phyloP scores from a whole-genome alignment of 164 flowering plant genomes.

The Dillenia suffruticosa region DNA sequence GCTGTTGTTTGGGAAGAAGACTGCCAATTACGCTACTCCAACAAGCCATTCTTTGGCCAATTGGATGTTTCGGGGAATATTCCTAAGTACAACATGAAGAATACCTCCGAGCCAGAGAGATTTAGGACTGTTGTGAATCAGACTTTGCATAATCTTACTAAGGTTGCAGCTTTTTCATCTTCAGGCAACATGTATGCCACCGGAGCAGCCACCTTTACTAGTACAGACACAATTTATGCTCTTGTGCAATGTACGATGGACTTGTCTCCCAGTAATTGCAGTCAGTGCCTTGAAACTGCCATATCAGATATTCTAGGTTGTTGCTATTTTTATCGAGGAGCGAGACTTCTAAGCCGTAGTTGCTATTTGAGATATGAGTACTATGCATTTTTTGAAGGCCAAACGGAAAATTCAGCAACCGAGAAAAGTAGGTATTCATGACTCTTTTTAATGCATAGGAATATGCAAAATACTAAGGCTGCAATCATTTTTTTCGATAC shows the following conservation, averaged over 20 bases:
- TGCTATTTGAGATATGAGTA: constrained; percentile 38
- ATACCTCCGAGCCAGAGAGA: constrained; percentile 13
- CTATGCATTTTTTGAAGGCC: constrained; percentile 14
- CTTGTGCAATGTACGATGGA: constrained; percentile 40
- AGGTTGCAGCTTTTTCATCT: constrained; percentile 14
- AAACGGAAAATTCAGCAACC: not conserved
- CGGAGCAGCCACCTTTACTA: constrained; percentile 1
- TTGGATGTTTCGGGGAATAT: constrained; percentile 14
- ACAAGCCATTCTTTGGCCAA: constrained; percentile 18
- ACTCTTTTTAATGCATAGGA: not conserved
- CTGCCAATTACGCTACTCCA: constrained; percentile 20
- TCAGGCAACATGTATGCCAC: constrained; percentile 18
- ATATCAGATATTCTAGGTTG: constrained; percentile 1
- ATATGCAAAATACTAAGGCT: not conserved
- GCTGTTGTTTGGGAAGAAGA: constrained; percentile 6
- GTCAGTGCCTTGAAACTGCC: constrained; percentile 21
- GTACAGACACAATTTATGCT: constrained; percentile 18
- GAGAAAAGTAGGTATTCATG: not conserved
- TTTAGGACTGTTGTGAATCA: constrained; percentile 11
- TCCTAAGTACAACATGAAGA: constrained; percentile 5
- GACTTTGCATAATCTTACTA: constrained; percentile 14
- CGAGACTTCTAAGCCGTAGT: constrained; percentile 24
- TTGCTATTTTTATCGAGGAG: constrained; percentile 23
- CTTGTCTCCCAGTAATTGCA: constrained; percentile 20
- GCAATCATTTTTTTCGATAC: not conserved